Evolutionary conservation across 2,329 filamentous ascomycete species (phyloP), one percentile per base, ranked within the genome.

Genomic region (Sclerotiophoma versabilis): DNA sequence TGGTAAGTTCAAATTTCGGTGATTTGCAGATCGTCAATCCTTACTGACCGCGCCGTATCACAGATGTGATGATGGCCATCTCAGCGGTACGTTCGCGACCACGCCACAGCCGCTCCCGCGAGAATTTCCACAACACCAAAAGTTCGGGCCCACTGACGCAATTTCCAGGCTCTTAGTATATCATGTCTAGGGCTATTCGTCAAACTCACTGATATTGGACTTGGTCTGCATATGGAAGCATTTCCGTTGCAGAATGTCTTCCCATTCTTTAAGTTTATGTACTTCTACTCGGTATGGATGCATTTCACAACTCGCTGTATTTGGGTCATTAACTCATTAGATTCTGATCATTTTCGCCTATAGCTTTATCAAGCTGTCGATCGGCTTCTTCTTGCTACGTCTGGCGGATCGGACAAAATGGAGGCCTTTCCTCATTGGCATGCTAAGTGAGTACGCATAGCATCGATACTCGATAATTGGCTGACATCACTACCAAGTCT

Each of bases 331-430:
- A 5, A 4, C 11, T 33, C 7, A 12, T 7, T 20, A 44, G 42
- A 65, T 84, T 39, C 69, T 81, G 33, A 75, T 79, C 15, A 76
- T 82, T 56, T 58, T 76, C n/a, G 62, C 76, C 0, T 76, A 79
- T 23, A 74, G 75, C 38, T 66, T 76, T 8, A 76, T 81, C 65
- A 83, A 82, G 63, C 72, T 82, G 4, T 81, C 80, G 1, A 75
- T 81, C 26, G 77, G 74, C 8, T 73, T 79, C 26, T 80, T 81
- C 59, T 67, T 83, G 15, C 69, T 81, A 49, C 71, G 80, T 22
- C 60, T 81, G 10, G 76, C 77, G 10, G 65, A 66, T 33, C 53
- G 62, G 14, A 68, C 63, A 5, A 55, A 41, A 43, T 48, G 68
- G 75, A 34, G 69, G 63, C 38, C 77, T 64, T 77, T 79, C 45